Evolutionary conservation across 192 early-diverging fungal species (phyloP).

Genomic region (Dimargaris xerosporica): DNA sequence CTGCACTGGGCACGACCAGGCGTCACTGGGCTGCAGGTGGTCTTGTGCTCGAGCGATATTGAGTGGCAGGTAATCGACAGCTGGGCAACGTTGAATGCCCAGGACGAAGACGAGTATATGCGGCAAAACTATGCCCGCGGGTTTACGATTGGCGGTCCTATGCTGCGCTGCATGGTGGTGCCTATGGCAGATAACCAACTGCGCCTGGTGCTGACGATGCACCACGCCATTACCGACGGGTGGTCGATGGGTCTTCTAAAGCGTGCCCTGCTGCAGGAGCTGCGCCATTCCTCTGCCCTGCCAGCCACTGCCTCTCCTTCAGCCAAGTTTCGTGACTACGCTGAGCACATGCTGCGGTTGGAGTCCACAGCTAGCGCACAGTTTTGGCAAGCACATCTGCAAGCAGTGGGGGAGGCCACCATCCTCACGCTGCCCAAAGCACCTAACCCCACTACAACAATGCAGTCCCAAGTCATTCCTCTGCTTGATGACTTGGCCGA

Average conservation of each 20-base stretch:
- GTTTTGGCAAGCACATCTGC: background rate
- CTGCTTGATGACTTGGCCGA: background rate
- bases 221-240: constrained; percentile 6
- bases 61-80: background rate
- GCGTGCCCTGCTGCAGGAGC: background rate
- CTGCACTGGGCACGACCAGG: background rate
- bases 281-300: background rate
- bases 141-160: background rate
- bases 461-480: background rate
- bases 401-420: background rate
- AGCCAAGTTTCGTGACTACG: background rate
- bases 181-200: background rate
- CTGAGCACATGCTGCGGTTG: background rate
- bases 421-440: background rate
- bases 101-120: background rate
- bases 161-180: background rate
- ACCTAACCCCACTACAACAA: background rate
- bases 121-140: background rate
- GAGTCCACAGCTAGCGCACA: background rate
- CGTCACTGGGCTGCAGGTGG: background rate
- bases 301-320: background rate
- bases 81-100: background rate
- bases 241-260: background rate
- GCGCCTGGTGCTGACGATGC: background rate
- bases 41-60: background rate